phyloP scores from a whole-genome alignment of 495 filamentous ascomycete species.

The Clavariopsis aquatica region DNA sequence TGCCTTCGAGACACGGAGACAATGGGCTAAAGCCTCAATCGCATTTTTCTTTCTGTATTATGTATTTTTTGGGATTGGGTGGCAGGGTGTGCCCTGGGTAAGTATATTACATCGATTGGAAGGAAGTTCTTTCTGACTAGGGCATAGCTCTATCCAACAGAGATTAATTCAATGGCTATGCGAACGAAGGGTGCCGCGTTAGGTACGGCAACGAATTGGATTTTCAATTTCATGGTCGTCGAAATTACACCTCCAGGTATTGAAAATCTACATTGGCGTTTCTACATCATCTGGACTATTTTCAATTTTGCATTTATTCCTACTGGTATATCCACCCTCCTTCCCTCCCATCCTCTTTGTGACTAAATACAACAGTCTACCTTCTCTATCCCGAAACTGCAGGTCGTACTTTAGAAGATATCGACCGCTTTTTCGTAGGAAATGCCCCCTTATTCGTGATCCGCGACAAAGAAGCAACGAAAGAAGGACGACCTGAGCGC shows the following conservation, averaged over 20 bases:
- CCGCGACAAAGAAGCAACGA: conserved; percentile 47
- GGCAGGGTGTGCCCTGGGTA: conserved; percentile 44
- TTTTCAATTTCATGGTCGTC: conserved; percentile 41
- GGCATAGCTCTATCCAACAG: conserved; percentile 45
- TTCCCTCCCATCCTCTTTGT: neutral
- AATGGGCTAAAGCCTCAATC: conserved; percentile 52
- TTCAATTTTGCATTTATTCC: conserved; percentile 42
- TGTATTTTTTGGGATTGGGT: conserved; percentile 34
- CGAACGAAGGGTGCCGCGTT: conserved; percentile 39
- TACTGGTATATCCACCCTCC: neutral
- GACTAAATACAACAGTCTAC: conserved; percentile 41
- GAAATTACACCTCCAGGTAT: conserved; percentile 45
- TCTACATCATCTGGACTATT: conserved; percentile 45
- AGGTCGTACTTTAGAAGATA: conserved; percentile 43
- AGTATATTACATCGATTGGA: no score
- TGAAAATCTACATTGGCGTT: conserved; percentile 41
- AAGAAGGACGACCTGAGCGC: conserved; percentile 43
- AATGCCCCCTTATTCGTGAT: conserved; percentile 46
- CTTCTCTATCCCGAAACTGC: conserved; percentile 45
- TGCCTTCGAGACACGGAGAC: neutral
- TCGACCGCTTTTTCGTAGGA: conserved; percentile 45
- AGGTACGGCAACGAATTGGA: conserved; percentile 41
- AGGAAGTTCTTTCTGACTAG: no score
- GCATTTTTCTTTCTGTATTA: conserved; percentile 43
- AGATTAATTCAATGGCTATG: conserved; percentile 43